A percentile compares a stretch with the other conserved stretches of the same genome.
Conservation (phyloP, 768 basidiomycete genomes). For the Ramaria sp. region DNA sequence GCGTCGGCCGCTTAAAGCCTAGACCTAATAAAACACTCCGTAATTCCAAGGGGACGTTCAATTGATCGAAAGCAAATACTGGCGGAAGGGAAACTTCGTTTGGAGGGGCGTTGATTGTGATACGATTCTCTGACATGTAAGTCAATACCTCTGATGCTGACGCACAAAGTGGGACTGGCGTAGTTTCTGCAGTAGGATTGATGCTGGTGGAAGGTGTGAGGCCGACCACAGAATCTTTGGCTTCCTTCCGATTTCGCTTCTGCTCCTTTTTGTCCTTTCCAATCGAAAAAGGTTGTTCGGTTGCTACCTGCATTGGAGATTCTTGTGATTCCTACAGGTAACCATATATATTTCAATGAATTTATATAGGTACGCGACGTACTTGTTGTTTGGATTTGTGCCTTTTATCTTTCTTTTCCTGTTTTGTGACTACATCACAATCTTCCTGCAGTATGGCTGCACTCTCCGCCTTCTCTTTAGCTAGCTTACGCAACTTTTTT, state of each 20-base stretch:
- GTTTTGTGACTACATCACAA: slow-evolving; percentile 2
- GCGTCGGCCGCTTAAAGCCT: slow-evolving; percentile 79
- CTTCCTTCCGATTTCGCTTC: slow-evolving; percentile 19
- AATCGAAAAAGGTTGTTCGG: not conserved
- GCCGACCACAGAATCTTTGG: not conserved
- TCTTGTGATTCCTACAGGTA: not conserved
- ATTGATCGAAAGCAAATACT: slow-evolving; percentile 61
- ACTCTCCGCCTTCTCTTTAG: slow-evolving; percentile 11
- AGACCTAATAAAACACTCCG: slow-evolving; percentile 39
- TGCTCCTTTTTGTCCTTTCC: slow-evolving; percentile 22
- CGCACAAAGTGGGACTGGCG: slow-evolving; percentile 12
- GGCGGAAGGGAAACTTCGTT: slow-evolving; percentile 43
- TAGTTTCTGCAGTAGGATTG: slow-evolving; percentile 16
- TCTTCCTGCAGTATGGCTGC: too few species aligned
- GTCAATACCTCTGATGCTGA: slow-evolving; percentile 23
- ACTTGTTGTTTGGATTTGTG: not conserved
- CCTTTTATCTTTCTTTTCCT: slow-evolving; percentile 12
- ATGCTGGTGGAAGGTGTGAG: slow-evolving; percentile 13
- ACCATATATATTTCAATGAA: not conserved
- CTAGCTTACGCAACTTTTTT: slow-evolving; percentile 12
- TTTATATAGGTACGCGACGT: not conserved
- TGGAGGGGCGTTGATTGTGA: slow-evolving; percentile 55
- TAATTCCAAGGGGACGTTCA: slow-evolving; percentile 56
- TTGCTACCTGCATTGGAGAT: not conserved
- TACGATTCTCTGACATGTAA: slow-evolving; percentile 61